Conservation (phyloP, 352 stramenopile genomes). For the Globisporangium nunn region DNA sequence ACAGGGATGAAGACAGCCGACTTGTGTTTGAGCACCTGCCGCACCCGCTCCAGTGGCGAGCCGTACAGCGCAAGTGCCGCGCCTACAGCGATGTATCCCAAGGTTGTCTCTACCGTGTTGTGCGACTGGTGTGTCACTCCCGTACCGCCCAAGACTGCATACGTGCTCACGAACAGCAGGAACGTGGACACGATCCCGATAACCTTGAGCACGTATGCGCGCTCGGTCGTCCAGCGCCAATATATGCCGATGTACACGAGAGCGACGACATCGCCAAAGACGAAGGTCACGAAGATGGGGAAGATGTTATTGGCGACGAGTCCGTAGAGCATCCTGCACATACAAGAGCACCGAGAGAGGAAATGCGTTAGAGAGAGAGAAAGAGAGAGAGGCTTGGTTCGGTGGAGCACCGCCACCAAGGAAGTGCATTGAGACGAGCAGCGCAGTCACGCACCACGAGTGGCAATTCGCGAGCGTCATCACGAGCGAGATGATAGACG, state of each 20-base stretch:
- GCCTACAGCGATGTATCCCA: slow-evolving; percentile 20
- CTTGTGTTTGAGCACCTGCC: slow-evolving; percentile 29
- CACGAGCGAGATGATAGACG: slow-evolving; percentile 47
- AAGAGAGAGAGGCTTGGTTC: not conserved
- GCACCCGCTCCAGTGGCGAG: slow-evolving; percentile 26
- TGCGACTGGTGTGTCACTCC: not conserved
- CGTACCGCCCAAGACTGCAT: too few species aligned
- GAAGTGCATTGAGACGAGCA: too few species aligned
- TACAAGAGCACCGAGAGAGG: too few species aligned
- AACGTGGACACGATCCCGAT: not conserved
- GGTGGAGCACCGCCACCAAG: too few species aligned
- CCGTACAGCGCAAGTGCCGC: slow-evolving; percentile 13
- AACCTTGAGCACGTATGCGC: not conserved
- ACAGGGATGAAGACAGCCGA: slow-evolving; percentile 37
- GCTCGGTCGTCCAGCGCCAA: slow-evolving; percentile 1
- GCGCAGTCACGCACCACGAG: slow-evolving; percentile 12
- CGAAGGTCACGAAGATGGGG: slow-evolving; percentile 35
- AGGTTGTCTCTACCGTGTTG: slow-evolving; percentile 11
- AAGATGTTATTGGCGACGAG: slow-evolving; percentile 32
- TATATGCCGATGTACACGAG: slow-evolving; percentile 19
- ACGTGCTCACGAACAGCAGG: too few species aligned
- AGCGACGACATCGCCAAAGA: slow-evolving; percentile 18
- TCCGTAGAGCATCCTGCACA: slow-evolving; percentile 33
- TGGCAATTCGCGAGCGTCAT: slow-evolving; percentile 40
- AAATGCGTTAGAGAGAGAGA: not conserved